phyloP scores from a whole-genome alignment of 495 filamentous ascomycete species.

The Tuber microsphaerosporum region DNA sequence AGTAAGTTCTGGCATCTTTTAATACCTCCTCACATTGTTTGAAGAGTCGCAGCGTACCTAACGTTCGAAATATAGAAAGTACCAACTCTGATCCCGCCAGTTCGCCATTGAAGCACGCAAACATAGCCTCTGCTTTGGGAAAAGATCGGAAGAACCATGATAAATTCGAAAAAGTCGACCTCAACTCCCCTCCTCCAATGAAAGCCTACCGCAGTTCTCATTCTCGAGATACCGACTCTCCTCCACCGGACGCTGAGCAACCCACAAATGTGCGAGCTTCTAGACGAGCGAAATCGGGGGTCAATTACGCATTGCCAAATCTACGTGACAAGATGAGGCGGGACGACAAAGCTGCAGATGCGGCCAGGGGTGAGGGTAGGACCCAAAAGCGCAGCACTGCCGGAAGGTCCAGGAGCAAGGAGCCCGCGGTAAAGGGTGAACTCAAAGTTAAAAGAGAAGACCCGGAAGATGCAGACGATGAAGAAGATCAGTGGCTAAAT shows the following conservation, averaged over 20 bases:
- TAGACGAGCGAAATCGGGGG: slow-evolving; percentile 56
- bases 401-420: slow-evolving; percentile 23
- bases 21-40: slow-evolving; percentile 1
- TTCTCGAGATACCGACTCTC: slow-evolving; percentile 45
- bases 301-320: slow-evolving; percentile 84
- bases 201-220: slow-evolving; percentile 28
- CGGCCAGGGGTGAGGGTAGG: slow-evolving; percentile 17
- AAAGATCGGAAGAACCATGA: slow-evolving; percentile 20
- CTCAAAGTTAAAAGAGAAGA: slow-evolving; percentile 14
- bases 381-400: slow-evolving; percentile 13
- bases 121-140: slow-evolving; percentile 14
- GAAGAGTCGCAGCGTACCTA: slow-evolving; percentile 31
- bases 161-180: slow-evolving; percentile 22
- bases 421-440: slow-evolving; percentile 8
- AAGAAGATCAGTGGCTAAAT: slow-evolving; percentile 25
- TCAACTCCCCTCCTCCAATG: slow-evolving; percentile 25
- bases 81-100: slow-evolving; percentile 48
- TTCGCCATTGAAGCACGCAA: slow-evolving; percentile 44
- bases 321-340: slow-evolving; percentile 81
- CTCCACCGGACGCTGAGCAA: slow-evolving; percentile 51
- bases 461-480: slow-evolving; percentile 11
- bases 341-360: slow-evolving; percentile 30
- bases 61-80: slow-evolving; percentile 46
- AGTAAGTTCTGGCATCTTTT: slow-evolving; percentile 47
- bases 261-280: slow-evolving; percentile 30